Evolutionary conservation across 495 filamentous ascomycete species (phyloP).

Genomic region (Aspergillus heteromorphus): DNA sequence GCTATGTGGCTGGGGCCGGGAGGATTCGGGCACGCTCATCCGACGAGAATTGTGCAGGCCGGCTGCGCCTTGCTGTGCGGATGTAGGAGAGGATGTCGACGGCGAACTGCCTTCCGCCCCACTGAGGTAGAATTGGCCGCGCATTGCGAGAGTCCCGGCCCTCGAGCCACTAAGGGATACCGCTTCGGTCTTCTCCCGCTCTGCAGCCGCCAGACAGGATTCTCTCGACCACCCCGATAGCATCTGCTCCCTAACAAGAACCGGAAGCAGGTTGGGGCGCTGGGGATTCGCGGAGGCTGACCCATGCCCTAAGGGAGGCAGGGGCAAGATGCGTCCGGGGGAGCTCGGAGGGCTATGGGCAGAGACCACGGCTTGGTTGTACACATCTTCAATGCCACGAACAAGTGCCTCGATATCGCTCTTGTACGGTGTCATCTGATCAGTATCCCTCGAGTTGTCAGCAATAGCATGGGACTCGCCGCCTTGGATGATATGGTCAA

Average conservation of each 20-base stretch:
- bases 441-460: slow-evolving; percentile 4
- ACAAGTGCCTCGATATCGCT: slow-evolving; percentile 53
- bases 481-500: slow-evolving; percentile 41
- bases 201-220: slow-evolving; percentile 57
- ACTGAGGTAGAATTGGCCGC: slow-evolving; percentile 53
- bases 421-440: slow-evolving; percentile 30
- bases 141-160: slow-evolving; percentile 53
- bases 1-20: slow-evolving; percentile 47
- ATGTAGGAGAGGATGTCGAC: slow-evolving; percentile 21
- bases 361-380: slow-evolving; percentile 51
- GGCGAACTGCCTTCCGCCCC: slow-evolving; percentile 37
- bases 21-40: slow-evolving; percentile 41
- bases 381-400: slow-evolving; percentile 63
- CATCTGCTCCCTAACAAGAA: slow-evolving; percentile 59
- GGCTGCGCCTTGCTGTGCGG: slow-evolving; percentile 21
- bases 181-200: slow-evolving; percentile 60
- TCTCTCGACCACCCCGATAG: slow-evolving; percentile 76
- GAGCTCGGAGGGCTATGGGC: slow-evolving; percentile 65
- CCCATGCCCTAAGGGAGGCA: slow-evolving; percentile 50
- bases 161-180: slow-evolving; percentile 69
- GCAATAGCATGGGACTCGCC: slow-evolving; percentile 14
- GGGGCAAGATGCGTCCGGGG: slow-evolving; percentile 58
- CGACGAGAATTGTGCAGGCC: slow-evolving; percentile 29
- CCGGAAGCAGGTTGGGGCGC: slow-evolving; percentile 35
- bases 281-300: slow-evolving; percentile 21